Evolutionary conservation across 148 eudicot genomes (phyloP).

Genomic region (Dianthus caryophyllus): DNA sequence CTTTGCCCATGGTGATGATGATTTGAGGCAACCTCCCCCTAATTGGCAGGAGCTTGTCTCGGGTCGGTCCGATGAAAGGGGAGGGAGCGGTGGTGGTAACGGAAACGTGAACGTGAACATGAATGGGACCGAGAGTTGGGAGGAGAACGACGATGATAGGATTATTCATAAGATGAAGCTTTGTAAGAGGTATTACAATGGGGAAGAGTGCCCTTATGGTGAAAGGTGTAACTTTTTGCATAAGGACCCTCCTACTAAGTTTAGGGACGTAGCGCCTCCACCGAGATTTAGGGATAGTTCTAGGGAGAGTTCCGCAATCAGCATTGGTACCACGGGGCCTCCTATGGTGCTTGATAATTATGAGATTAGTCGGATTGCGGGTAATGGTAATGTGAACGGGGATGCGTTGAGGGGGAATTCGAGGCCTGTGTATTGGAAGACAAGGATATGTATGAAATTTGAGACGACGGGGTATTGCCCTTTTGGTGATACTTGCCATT

Average conservation of each 20-base stretch:
- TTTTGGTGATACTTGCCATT: conserved; percentile 79
- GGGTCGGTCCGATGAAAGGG: conserved; percentile 41
- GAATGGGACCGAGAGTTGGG: conserved; percentile 41
- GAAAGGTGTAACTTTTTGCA: conserved; percentile 80
- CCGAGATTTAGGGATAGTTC: conserved; percentile 33
- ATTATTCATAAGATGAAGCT: conserved; percentile 64
- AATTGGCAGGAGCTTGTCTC: conserved; percentile 85
- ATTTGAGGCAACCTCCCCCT: conserved; percentile 76
- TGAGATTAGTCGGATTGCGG: conserved; percentile 24
- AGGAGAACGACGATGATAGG: conserved; percentile 58
- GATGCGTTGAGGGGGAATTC: conserved; percentile 38
- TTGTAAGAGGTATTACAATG: conserved; percentile 79
- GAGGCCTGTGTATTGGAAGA: conserved; percentile 58
- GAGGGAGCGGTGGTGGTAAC: conserved; percentile 21
- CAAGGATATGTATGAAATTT: conserved; percentile 64
- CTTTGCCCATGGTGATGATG: conserved; percentile 88
- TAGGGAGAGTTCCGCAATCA: conserved; percentile 64
- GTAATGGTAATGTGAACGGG: conserved; percentile 7
- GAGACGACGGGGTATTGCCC: conserved; percentile 73
- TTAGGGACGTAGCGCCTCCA: conserved; percentile 24
- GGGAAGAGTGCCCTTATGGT: conserved; percentile 95
- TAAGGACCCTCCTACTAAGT: conserved; percentile 51
- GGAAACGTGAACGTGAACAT: conserved; percentile 30
- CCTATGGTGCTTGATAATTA: conserved; percentile 33
- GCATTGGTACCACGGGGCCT: conserved; percentile 50